These are phyloP conservation scores for Pharus latifolius DNA, from an alignment of 176 grass and related monocot genomes.

Conservation along the genomic window DNA sequence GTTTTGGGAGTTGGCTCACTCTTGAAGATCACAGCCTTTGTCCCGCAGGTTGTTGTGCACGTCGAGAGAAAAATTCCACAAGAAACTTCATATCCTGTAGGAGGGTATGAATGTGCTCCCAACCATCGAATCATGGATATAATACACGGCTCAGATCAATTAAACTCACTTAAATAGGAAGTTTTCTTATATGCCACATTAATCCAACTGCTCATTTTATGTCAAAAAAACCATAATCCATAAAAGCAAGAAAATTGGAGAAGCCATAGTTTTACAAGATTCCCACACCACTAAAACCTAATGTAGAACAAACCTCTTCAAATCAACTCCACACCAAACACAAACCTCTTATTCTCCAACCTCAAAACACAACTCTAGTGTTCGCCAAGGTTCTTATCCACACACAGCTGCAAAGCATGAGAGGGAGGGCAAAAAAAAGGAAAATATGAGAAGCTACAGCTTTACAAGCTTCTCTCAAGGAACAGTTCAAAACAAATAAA, in stretches of 20 bases:
- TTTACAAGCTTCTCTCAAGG: slow-evolving; percentile 46
- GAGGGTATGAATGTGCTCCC: no score
- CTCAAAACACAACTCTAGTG: slow-evolving; percentile 1
- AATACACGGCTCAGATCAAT: no score
- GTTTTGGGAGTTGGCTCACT: no score
- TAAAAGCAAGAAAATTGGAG: neutral
- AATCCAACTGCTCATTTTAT: no score
- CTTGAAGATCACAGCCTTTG: no score
- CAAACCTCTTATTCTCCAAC: neutral
- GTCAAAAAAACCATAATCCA: neutral
- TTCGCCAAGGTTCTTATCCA: slow-evolving; percentile 14
- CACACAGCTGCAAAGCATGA: slow-evolving; percentile 5
- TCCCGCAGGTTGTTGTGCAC: no score
- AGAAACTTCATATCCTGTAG: no score
- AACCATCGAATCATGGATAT: no score
- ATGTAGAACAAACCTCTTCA: slow-evolving; percentile 5
- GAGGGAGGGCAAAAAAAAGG: neutral
- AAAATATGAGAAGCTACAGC: slow-evolving; percentile 3
- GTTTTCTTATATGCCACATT: no score
- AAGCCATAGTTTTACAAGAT: slow-evolving; percentile 4
- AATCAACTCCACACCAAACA: slow-evolving; percentile 22
- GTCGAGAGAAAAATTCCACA: no score
- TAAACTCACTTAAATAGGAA: no score
- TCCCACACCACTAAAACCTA: neutral
- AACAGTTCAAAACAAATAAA: neutral